These are phyloP conservation scores for Ambrosiella xylebori DNA, from an alignment of 2,329 filamentous ascomycete genomes.

Conservation along the genomic window DNA sequence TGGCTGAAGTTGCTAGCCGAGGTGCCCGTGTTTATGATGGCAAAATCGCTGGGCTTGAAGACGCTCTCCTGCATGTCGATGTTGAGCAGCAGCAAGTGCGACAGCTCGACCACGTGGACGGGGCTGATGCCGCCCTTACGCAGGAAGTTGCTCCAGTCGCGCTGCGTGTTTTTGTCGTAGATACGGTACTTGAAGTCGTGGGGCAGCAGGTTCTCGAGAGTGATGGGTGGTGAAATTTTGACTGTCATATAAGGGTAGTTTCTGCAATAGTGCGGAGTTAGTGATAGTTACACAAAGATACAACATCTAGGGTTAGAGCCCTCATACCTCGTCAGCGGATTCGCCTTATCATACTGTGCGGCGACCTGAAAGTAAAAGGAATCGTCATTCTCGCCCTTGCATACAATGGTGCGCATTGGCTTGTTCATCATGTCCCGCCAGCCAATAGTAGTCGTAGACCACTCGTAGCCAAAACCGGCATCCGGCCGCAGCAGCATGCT, in stretches of 20 bases:
- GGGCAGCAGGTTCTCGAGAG: slow-evolving; percentile 83
- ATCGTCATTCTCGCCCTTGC: slow-evolving; percentile 69
- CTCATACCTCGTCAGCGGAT: slow-evolving; percentile 57
- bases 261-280: slow-evolving; percentile 22
- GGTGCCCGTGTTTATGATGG: slow-evolving; percentile 82
- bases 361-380: slow-evolving; percentile 97
- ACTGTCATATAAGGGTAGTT: slow-evolving; percentile 91
- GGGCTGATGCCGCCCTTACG: slow-evolving; percentile 93
- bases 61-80: slow-evolving; percentile 93
- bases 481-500: slow-evolving; percentile 77
- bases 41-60: slow-evolving; percentile 89
- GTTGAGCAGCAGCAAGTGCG: slow-evolving; percentile 79
- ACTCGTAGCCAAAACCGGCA: slow-evolving; percentile 89
- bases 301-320: not conserved
- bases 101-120: slow-evolving; percentile 90
- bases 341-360: slow-evolving; percentile 65
- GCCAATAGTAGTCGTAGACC: slow-evolving; percentile 78
- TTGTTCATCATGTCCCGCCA: slow-evolving; percentile 82
- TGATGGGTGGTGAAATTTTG: slow-evolving; percentile 78
- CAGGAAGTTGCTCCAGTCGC: slow-evolving; percentile 97
- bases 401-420: slow-evolving; percentile 74
- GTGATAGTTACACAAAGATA: not conserved
- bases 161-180: slow-evolving; percentile 96
- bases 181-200: slow-evolving; percentile 99
- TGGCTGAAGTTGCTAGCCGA: slow-evolving; percentile 68